These are phyloP conservation scores for Chrysopogon serrulatus DNA, from an alignment of 176 grass and related monocot genomes.

Conservation along the genomic window DNA sequence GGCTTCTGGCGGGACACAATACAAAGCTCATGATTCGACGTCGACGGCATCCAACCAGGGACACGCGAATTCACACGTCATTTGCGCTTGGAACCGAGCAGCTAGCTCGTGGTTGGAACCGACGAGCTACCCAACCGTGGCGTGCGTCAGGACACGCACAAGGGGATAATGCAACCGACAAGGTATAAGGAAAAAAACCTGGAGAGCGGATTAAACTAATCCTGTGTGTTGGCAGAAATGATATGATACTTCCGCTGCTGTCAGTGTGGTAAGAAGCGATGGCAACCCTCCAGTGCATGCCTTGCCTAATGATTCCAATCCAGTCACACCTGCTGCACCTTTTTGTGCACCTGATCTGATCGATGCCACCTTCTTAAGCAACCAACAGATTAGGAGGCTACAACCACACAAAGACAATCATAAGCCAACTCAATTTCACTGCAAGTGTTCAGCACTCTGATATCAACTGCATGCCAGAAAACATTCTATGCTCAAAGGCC, in stretches of 20 bases:
- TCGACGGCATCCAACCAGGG: background rate
- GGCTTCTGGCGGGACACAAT: background rate
- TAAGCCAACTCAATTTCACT: slow-evolving; percentile 7
- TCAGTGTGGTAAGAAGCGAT: background rate
- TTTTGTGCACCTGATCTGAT: background rate
- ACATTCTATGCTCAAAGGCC: background rate
- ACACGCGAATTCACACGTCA: background rate
- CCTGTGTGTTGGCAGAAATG: background rate
- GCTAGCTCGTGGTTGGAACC: background rate
- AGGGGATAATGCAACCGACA: background rate
- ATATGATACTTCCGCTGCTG: slow-evolving; percentile 18
- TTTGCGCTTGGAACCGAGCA: background rate
- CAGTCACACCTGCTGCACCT: slow-evolving; percentile 22
- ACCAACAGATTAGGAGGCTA: slow-evolving; percentile 26
- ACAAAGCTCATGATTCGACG: background rate
- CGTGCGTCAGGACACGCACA: background rate
- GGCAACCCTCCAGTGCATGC: background rate
- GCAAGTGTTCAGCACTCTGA: background rate
- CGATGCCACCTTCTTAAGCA: slow-evolving; percentile 35
- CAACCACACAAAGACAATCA: slow-evolving; percentile 23
- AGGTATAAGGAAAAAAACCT: background rate
- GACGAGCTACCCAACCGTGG: background rate
- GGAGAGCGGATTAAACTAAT: background rate
- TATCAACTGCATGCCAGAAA: background rate
- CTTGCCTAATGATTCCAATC: slow-evolving; percentile 23